Evolutionary conservation across 2,329 filamentous ascomycete genomes (phyloP).

Genomic region (Lasiodiplodia gonubiensis): DNA sequence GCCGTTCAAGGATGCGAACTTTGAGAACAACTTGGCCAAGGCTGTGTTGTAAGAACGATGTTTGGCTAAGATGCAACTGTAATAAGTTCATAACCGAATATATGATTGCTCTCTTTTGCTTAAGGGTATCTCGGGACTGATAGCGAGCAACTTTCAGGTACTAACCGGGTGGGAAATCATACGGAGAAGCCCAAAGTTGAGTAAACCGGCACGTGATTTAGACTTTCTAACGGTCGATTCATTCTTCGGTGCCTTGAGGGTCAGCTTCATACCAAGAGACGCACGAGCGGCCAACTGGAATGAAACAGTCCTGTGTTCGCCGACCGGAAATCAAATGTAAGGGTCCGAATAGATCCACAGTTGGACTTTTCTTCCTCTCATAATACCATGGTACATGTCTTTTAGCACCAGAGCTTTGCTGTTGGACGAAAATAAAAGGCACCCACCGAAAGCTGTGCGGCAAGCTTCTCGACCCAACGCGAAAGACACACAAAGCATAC

Average conservation of each 20-base stretch:
- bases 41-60: constrained; percentile 33
- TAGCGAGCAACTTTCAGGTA: too few relatives aligned
- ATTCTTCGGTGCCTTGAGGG: too few relatives aligned
- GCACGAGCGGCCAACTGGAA: background rate
- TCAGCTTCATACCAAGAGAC: background rate
- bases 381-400: background rate
- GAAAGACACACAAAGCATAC: background rate
- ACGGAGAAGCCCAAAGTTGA: too few relatives aligned
- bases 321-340: background rate
- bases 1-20: constrained; percentile 56
- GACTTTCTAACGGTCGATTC: too few relatives aligned
- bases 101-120: too few relatives aligned
- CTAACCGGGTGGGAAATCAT: too few relatives aligned
- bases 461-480: background rate
- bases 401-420: background rate
- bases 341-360: background rate
- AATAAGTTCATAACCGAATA: too few relatives aligned
- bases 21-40: constrained; percentile 51
- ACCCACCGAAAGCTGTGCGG: background rate
- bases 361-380: background rate
- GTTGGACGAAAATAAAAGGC: background rate
- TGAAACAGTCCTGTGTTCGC: background rate
- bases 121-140: too few relatives aligned
- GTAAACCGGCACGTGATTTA: too few relatives aligned
- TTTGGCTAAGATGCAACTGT: too few relatives aligned